Conservation (phyloP, 148 eudicot species). For the Silene conica region DNA sequence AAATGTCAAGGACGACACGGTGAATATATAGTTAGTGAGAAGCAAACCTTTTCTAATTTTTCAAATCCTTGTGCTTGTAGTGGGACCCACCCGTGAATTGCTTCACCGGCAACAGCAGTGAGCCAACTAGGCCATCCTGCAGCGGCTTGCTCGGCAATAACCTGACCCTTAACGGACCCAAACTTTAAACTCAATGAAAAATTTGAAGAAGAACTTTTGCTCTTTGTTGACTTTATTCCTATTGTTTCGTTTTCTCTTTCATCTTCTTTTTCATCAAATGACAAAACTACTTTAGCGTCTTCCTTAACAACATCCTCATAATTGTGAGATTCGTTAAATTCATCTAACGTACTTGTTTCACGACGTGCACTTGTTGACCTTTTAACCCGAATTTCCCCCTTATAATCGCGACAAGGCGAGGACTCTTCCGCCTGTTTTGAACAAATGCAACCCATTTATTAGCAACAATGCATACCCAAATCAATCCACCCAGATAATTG, state of each 20-base stretch:
- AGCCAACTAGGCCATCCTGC: constrained; percentile 84
- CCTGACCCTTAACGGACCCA: constrained; percentile 42
- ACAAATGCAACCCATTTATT: constrained; percentile 76
- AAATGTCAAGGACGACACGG: too few relatives aligned
- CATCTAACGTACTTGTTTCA: not conserved
- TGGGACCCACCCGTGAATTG: constrained; percentile 68
- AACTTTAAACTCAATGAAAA: constrained; percentile 46
- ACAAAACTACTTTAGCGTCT: not conserved
- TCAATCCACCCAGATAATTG: too few relatives aligned
- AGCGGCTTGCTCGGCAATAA: constrained; percentile 46
- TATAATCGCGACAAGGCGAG: constrained; percentile 31
- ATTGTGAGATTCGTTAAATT: not conserved
- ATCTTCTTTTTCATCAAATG: constrained; percentile 17
- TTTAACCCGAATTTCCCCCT: constrained; percentile 14
- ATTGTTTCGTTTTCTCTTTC: not conserved
- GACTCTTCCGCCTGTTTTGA: constrained; percentile 55
- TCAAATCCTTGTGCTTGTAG: constrained; percentile 53
- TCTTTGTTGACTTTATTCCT: constrained; percentile 24
- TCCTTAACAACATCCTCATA: not conserved
- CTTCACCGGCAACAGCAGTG: constrained; percentile 58
- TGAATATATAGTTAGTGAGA: too few relatives aligned
- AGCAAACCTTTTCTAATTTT: constrained; percentile 59
- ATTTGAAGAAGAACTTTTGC: constrained; percentile 29
- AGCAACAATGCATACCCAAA: constrained; percentile 12
- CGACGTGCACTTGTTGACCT: constrained; percentile 15